Evolutionary conservation across 2,329 filamentous ascomycete genomes (phyloP).

Genomic region (Talaromyces sp.): DNA sequence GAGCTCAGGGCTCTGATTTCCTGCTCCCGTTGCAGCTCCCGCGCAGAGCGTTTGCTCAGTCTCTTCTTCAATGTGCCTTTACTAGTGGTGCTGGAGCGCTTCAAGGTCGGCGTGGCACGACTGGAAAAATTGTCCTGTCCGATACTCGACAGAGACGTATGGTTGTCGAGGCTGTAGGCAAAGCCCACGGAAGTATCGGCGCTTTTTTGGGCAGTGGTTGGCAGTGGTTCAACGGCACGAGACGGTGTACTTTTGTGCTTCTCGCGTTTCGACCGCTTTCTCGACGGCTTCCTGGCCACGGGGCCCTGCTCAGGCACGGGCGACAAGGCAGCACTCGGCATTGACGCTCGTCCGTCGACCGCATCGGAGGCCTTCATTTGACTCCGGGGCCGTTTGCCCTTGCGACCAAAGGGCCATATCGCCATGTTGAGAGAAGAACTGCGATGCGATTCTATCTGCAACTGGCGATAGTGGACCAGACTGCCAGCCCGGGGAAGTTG

Average conservation of each 20-base stretch:
- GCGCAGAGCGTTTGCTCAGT: slow-evolving; percentile 70
- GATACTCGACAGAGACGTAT: slow-evolving; percentile 30
- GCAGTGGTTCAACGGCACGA: not conserved
- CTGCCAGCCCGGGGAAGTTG: not conserved
- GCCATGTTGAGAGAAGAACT: slow-evolving; percentile 51
- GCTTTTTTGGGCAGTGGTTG: not conserved
- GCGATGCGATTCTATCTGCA: not conserved
- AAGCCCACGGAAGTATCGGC: slow-evolving; percentile 12
- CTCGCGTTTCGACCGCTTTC: slow-evolving; percentile 29
- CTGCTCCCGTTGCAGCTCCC: slow-evolving; percentile 73
- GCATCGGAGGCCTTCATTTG: slow-evolving; percentile 47
- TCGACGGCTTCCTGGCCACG: slow-evolving; percentile 26
- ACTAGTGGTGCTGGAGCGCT: slow-evolving; percentile 57
- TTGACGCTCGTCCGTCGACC: slow-evolving; percentile 4
- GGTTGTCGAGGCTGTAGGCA: slow-evolving; percentile 17
- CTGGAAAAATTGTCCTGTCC: slow-evolving; percentile 37
- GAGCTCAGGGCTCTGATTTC: slow-evolving; percentile 83
- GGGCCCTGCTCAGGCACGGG: slow-evolving; percentile 12
- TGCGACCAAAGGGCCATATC: slow-evolving; percentile 77
- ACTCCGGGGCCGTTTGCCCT: slow-evolving; percentile 61
- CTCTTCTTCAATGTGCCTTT: slow-evolving; percentile 58
- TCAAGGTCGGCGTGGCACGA: slow-evolving; percentile 45
- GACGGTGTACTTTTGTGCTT: slow-evolving; percentile 16
- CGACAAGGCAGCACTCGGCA: not conserved
- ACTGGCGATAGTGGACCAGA: not conserved